Evolutionary conservation across 176 grass and related monocot genomes (phyloP), one percentile per base, ranked within the genome.

Genomic region (Eremochloa ophiuroides): DNA sequence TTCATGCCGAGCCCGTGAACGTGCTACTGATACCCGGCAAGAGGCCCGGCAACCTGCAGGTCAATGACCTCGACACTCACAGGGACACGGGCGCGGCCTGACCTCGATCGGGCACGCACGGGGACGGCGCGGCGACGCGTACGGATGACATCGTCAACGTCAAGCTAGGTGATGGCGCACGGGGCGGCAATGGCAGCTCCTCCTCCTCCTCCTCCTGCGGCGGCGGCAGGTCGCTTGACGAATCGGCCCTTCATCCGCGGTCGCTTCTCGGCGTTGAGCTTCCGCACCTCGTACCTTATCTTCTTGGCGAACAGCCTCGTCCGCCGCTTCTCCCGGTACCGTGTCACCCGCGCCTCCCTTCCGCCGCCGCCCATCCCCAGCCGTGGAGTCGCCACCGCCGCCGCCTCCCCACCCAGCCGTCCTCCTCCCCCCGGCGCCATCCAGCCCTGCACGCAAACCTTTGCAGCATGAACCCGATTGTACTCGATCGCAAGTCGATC

Each of bases 261-360:
- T 50, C 96, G 86, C 83, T 99, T 99, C 93, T 99, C 93, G 2
- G 96, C 96, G 76, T 99, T 99, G 33, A 99, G 92, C 81, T 95
- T 99, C 31, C 96, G 84, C 86, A 99, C 96, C 87, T 99, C 93
- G 82, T 99, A 99, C 69, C 96, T 87, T 46, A 99, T 99, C 88
- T 99, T 99, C 91, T 99, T 99, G 4, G 96, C 86, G 82, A 95
- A 99, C 80, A 99, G 87, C 87, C 96, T 69, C 73, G 93, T 93
- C 55, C 93, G 89, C 85, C 96, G 89, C 91, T 99, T 99, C 89
- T 99, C 96, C 81, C 93, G 75, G 84, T 99, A 99, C 62, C 96
- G 75, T 12, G 88, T 84, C 56, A 95, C 96, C 67, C 88, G 86
- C 23, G 89, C 96, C 79, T 88, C 93, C n/a, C n/a, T n/a, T 71